phyloP scores from a whole-genome alignment of 495 filamentous ascomycete species.

The Penicillium nucicola region DNA sequence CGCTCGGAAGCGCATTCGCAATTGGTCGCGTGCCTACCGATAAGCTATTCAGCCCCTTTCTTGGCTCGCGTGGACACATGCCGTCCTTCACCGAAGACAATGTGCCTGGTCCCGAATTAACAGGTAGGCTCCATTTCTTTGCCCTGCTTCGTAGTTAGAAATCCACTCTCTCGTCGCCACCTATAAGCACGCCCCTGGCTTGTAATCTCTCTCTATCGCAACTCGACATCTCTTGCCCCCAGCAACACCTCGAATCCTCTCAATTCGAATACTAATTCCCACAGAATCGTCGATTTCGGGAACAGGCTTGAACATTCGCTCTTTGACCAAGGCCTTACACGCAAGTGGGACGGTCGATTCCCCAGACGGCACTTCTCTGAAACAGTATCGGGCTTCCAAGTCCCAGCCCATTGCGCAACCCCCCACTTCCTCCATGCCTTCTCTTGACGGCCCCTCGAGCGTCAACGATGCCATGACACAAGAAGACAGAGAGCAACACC shows the following conservation, averaged over 20 bases:
- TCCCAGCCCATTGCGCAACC: constrained; percentile 27
- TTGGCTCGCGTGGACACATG: constrained; percentile 22
- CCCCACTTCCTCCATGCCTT: constrained; percentile 25
- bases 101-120: constrained; percentile 21
- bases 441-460: constrained; percentile 30
- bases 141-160: constrained; percentile 7
- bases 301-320: constrained; percentile 26
- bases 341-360: constrained; percentile 22
- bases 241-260: constrained; percentile 4
- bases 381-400: constrained; percentile 25
- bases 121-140: constrained; percentile 31
- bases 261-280: constrained; percentile 18
- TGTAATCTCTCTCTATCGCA: constrained; percentile 2
- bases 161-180: constrained; percentile 2
- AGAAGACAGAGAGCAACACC: constrained; percentile 28
- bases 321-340: constrained; percentile 23
- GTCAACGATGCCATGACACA: constrained; percentile 14
- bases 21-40: constrained; percentile 8
- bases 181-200: constrained; percentile 3
- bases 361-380: constrained; percentile 22
- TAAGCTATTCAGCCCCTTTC: background rate
- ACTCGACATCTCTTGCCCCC: background rate
- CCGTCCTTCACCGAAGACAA: constrained; percentile 34
- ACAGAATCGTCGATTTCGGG: constrained; percentile 31
- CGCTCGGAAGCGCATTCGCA: background rate